Evolutionary conservation across 1,284 basidiomycete genomes (phyloP).

Genomic region (Kwoniella shivajii): DNA sequence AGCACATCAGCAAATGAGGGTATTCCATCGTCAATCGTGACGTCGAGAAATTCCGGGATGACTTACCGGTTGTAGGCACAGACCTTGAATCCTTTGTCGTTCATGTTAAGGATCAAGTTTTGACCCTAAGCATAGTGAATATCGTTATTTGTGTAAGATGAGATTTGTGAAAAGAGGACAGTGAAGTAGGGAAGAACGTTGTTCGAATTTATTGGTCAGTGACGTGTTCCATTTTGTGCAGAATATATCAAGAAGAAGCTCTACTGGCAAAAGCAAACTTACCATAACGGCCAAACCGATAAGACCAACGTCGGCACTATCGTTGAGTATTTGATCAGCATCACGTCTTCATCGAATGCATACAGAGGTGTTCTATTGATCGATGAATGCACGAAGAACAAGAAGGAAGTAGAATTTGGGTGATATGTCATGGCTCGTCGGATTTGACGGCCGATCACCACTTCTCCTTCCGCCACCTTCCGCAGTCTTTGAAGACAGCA

Average conservation of each 20-base stretch:
- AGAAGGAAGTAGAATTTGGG: background rate
- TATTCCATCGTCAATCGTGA: background rate
- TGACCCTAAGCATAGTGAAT: slow-evolving; percentile 66
- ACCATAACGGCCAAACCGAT: slow-evolving; percentile 92
- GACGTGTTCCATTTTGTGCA: slow-evolving; percentile 6
- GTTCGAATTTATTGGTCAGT: slow-evolving; percentile 15
- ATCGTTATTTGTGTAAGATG: background rate
- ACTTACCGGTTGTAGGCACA: slow-evolving; percentile 86
- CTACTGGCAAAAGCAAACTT: slow-evolving; percentile 8
- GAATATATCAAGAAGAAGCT: slow-evolving; percentile 10
- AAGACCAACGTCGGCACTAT: slow-evolving; percentile 53
- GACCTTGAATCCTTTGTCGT: slow-evolving; percentile 98
- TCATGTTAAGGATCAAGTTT: slow-evolving; percentile 97
- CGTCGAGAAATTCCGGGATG: background rate
- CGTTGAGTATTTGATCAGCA: background rate
- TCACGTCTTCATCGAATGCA: background rate
- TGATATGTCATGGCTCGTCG: too few species aligned
- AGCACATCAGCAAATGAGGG: background rate
- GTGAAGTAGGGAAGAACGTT: slow-evolving; percentile 12
- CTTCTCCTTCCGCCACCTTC: background rate
- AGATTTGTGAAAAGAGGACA: slow-evolving; percentile 4
- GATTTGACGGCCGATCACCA: slow-evolving; percentile 13
- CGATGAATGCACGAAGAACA: background rate
- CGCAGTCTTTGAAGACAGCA: background rate
- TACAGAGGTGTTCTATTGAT: background rate